Conservation (phyloP, 75 land plant species). For the Selaginella moellendorffii region DNA sequence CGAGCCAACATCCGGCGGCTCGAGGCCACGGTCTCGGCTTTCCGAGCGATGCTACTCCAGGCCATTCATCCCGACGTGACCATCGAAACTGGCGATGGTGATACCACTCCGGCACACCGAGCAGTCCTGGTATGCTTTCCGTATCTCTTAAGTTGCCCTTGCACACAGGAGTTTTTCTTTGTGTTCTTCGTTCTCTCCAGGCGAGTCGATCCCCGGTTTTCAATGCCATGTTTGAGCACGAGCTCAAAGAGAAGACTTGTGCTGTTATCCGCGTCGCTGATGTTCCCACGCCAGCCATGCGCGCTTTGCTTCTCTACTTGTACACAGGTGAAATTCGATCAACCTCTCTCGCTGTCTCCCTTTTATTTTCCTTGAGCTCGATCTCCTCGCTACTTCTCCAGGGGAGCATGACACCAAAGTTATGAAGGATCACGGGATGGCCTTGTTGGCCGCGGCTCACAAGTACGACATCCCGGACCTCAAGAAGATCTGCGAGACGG, state of each 20-base stretch:
- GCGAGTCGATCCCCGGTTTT: constrained; percentile 25
- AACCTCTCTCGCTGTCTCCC: neutral
- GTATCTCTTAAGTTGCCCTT: too few species aligned
- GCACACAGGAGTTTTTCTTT: too few species aligned
- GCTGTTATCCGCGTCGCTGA: constrained; percentile 22
- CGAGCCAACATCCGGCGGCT: constrained; percentile 7
- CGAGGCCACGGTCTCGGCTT: constrained; percentile 14
- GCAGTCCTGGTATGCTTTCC: constrained; percentile 13
- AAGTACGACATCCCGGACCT: constrained; percentile 24
- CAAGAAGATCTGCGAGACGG: constrained; percentile 15
- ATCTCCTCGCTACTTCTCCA: neutral
- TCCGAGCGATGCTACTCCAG: constrained; percentile 16
- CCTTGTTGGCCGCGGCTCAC: constrained; percentile 19
- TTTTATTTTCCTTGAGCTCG: neutral
- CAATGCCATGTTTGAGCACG: constrained; percentile 24
- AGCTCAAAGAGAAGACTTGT: constrained; percentile 24
- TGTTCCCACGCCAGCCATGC: constrained; percentile 26
- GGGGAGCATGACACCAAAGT: constrained; percentile 23
- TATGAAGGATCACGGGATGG: constrained; percentile 25
- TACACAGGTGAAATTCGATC: constrained; percentile 12
- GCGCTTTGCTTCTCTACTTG: constrained; percentile 22
- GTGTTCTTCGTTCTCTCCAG: constrained; percentile 1
- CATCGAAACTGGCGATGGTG: constrained; percentile 21
- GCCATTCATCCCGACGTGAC: constrained; percentile 23
- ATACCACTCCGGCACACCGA: constrained; percentile 21